phyloP scores from a whole-genome alignment of 2,329 filamentous ascomycete species.

The Amesomyces nigricolor region DNA sequence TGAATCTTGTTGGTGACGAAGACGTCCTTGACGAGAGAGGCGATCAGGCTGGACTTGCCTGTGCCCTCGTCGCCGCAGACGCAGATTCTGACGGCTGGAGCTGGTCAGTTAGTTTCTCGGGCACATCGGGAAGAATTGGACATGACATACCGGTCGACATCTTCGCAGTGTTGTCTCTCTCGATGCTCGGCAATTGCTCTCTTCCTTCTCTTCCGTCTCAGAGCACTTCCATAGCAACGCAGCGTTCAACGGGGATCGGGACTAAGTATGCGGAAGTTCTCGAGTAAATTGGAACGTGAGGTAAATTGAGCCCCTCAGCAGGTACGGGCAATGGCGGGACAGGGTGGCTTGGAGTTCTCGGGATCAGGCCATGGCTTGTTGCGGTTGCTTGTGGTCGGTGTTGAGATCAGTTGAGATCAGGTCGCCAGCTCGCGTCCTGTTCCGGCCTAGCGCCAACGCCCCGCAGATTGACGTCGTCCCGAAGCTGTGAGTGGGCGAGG shows the following conservation, averaged over 20 bases:
- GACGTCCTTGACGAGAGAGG: slow-evolving; percentile 92
- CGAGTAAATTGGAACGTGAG: neutral
- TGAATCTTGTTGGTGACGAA: slow-evolving; percentile 96
- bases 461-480: slow-evolving; percentile 9
- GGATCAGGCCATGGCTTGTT: slow-evolving; percentile 14
- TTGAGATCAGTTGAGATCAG: slow-evolving; percentile 1
- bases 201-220: neutral
- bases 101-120: neutral
- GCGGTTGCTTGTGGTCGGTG: neutral
- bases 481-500: neutral
- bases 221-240: neutral
- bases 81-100: slow-evolving; percentile 69
- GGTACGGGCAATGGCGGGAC: neutral
- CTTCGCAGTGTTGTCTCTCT: neutral
- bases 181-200: neutral
- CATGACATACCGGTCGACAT: slow-evolving; percentile 22
- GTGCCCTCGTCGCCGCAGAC: slow-evolving; percentile 94
- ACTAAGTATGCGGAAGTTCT: neutral
- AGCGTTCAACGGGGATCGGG: neutral
- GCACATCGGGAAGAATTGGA: neutral
- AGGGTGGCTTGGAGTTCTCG: neutral
- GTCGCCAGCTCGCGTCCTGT: slow-evolving; percentile 9
- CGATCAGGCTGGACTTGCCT: slow-evolving; percentile 91
- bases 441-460: slow-evolving; percentile 5
- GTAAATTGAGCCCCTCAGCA: neutral